These are phyloP conservation scores for Cladochytrium tenue DNA, from an alignment of 371 early-diverging fungal genomes.

Conservation along the genomic window DNA sequence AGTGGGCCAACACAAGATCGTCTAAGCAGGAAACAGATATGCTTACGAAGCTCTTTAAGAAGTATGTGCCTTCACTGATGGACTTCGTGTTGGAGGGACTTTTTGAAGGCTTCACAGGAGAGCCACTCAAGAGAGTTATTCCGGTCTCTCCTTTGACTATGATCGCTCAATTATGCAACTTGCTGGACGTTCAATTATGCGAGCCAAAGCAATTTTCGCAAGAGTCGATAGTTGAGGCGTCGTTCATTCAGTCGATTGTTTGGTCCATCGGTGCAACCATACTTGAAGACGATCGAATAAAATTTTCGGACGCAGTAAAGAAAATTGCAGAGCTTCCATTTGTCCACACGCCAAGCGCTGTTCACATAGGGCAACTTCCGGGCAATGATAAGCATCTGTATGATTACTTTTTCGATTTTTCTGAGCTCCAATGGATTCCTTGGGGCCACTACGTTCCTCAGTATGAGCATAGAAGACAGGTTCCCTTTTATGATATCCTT, in stretches of 20 bases:
- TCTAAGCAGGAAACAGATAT: conserved; percentile 44
- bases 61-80: conserved; percentile 47
- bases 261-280: conserved; percentile 60
- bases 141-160: conserved; percentile 48
- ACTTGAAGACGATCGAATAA: conserved; percentile 51
- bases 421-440: conserved; percentile 50
- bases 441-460: conserved; percentile 56
- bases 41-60: conserved; percentile 42
- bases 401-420: conserved; percentile 55
- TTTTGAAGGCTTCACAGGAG: conserved; percentile 50
- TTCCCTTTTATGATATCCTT: conserved; percentile 53
- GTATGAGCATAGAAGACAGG: conserved; percentile 48
- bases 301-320: conserved; percentile 56
- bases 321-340: conserved; percentile 55
- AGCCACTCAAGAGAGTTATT: conserved; percentile 50
- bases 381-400: conserved; percentile 54
- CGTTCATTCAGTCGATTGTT: conserved; percentile 52
- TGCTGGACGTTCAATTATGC: conserved; percentile 48
- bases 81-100: conserved; percentile 54
- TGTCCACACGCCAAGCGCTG: conserved; percentile 40
- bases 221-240: conserved; percentile 43
- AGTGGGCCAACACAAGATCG: conserved; percentile 45
- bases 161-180: conserved; percentile 48
- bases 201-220: conserved; percentile 39
- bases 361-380: conserved; percentile 54